A percentile compares a stretch with the other conserved stretches of the same genome.
Evolutionary conservation across 345 rosid genomes (phyloP).

Genomic region (Eucalyptus erythrocorys): DNA sequence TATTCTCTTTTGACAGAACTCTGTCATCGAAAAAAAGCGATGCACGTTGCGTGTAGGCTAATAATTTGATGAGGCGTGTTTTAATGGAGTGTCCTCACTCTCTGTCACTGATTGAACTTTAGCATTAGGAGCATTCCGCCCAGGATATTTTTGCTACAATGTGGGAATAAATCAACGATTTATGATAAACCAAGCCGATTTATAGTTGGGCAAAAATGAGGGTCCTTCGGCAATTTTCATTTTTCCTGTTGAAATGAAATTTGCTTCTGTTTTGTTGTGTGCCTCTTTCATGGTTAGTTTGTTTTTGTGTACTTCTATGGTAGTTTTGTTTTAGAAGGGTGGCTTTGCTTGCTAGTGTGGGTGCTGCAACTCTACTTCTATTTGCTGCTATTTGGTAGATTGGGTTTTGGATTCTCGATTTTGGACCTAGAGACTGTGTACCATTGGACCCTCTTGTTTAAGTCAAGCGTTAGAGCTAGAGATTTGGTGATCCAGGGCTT

Average conservation of each 20-base stretch:
- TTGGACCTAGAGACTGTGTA: no score
- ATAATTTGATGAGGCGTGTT: neutral
- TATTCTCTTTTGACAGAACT: rapidly evolving
- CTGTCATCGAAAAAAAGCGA: no score
- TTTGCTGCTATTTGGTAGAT: neutral
- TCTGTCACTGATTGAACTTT: neutral
- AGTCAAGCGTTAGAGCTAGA: rapidly evolving
- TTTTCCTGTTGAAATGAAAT: neutral
- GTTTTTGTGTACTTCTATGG: neutral
- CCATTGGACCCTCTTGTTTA: no score
- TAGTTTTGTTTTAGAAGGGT: neutral
- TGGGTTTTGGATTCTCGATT: rapidly evolving
- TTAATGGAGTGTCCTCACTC: neutral
- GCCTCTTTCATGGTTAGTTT: neutral
- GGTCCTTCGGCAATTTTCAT: neutral
- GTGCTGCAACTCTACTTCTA: neutral
- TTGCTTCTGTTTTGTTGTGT: neutral
- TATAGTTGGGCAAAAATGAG: no score
- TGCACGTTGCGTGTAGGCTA: neutral
- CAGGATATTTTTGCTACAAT: neutral
- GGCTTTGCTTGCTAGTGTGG: neutral
- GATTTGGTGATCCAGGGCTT: no score
- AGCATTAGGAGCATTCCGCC: rapidly evolving
- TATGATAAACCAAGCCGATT: no score
- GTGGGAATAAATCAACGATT: neutral